These are phyloP conservation scores for Marasmius tenuissimus DNA, from an alignment of 1,284 basidiomycete species.

Conservation along the genomic window DNA sequence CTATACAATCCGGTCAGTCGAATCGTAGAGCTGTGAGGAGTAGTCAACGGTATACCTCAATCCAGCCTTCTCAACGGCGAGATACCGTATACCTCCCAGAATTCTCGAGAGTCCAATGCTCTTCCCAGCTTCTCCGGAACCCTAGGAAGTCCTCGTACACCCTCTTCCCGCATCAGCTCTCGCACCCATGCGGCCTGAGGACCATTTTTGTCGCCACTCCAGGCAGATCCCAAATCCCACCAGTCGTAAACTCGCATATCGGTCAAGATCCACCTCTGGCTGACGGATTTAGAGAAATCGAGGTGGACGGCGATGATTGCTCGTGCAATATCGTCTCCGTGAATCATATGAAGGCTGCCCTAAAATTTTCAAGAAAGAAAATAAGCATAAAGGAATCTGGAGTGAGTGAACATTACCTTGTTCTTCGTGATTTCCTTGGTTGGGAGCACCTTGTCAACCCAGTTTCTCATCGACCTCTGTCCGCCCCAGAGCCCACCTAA, in stretches of 20 bases:
- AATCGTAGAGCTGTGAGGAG: too few species aligned
- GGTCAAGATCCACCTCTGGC: constrained; percentile 57
- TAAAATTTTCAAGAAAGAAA: constrained; percentile 20
- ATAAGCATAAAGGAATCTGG: neutral
- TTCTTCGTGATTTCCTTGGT: constrained; percentile 51
- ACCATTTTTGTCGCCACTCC: constrained; percentile 34
- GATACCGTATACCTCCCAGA: constrained; percentile 47
- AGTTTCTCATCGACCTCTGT: constrained; percentile 45
- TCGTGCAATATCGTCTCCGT: constrained; percentile 57
- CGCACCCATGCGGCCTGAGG: constrained; percentile 50
- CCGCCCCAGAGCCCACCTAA: constrained; percentile 68
- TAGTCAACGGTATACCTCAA: neutral
- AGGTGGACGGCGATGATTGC: constrained; percentile 54
- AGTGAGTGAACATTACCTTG: constrained; percentile 37
- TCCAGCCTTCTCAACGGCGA: constrained; percentile 33
- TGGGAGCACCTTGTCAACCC: constrained; percentile 50
- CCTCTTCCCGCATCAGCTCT: constrained; percentile 55
- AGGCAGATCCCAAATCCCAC: constrained; percentile 65
- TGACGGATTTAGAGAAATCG: constrained; percentile 39
- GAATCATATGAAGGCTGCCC: constrained; percentile 61
- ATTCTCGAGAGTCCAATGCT: constrained; percentile 59
- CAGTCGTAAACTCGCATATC: constrained; percentile 65
- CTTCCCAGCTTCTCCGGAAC: constrained; percentile 46
- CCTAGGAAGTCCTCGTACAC: constrained; percentile 54
- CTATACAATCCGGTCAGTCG: too few species aligned